A percentile compares a stretch with the other conserved stretches of the same genome.
Evolutionary conservation across 176 grass and related monocot species (phyloP).

Genomic region (Tillandsia fasciculata): DNA sequence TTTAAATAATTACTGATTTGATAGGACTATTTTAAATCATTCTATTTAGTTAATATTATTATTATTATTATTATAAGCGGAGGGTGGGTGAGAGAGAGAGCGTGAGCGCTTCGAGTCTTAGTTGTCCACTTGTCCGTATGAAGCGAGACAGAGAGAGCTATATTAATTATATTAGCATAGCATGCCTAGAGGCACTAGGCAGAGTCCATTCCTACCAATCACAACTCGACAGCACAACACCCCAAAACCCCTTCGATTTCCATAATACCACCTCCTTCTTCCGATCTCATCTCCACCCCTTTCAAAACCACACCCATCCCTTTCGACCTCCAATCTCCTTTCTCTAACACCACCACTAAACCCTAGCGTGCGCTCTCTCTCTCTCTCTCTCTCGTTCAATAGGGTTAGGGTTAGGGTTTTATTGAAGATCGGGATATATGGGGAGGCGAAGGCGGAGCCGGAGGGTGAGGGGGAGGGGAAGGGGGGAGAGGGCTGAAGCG

Average conservation of each 20-base stretch:
- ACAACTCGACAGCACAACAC: conserved; percentile 20
- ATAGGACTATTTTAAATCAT: too few species aligned
- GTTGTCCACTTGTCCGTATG: not conserved
- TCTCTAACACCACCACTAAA: conserved; percentile 1
- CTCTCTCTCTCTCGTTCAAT: not conserved
- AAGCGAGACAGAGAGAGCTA: not conserved
- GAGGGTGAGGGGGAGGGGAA: too few species aligned
- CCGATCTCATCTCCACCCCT: conserved; percentile 19
- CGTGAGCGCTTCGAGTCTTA: not conserved
- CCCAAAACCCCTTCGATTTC: conserved; percentile 12
- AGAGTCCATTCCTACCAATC: conserved; percentile 7
- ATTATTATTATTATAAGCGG: too few species aligned
- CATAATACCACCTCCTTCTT: conserved; percentile 5
- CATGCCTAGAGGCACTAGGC: not conserved
- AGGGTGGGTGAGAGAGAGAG: not conserved
- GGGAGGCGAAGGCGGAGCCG: too few species aligned
- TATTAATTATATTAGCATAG: too few species aligned
- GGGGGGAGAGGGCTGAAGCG: too few species aligned
- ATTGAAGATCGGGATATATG: conserved; percentile 21
- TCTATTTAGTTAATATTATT: too few species aligned
- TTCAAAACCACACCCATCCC: conserved; percentile 17
- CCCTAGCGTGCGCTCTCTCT: not conserved
- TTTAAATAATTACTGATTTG: too few species aligned
- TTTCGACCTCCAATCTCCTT: not conserved
- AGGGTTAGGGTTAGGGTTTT: not conserved